Conservation (phyloP, 768 basidiomycete species). For the Inosperma sp. region DNA sequence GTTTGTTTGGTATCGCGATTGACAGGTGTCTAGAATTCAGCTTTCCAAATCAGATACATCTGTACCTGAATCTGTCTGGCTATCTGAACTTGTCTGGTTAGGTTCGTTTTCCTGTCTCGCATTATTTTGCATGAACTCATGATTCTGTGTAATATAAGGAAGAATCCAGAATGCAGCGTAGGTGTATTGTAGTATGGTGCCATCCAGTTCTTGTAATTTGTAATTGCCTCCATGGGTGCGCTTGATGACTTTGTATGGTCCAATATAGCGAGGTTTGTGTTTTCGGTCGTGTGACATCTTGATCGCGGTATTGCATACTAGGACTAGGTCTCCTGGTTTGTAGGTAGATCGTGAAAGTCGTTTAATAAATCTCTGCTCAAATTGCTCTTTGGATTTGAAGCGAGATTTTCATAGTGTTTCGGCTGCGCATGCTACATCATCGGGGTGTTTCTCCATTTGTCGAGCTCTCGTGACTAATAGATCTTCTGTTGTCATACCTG, state of each 20-base stretch:
- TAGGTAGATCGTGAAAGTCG: neutral
- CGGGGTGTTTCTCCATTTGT: constrained; percentile 1
- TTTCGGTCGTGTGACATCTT: neutral
- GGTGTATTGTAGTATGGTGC: neutral
- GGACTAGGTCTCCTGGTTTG: neutral
- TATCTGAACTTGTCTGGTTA: no score
- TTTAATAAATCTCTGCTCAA: neutral
- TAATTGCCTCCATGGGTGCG: neutral
- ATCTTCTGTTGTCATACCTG: constrained; percentile 16
- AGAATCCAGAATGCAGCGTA: neutral
- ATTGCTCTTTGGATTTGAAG: neutral
- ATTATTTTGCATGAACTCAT: constrained; percentile 2
- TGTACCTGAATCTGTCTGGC: no score
- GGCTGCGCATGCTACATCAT: neutral
- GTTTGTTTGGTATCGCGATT: no score
- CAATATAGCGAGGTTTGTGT: neutral
- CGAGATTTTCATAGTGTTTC: neutral
- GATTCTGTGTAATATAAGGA: neutral
- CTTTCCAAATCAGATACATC: no score
- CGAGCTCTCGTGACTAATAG: neutral
- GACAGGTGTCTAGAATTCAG: no score
- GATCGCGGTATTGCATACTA: neutral
- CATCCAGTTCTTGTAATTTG: neutral
- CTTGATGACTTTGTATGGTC: neutral
- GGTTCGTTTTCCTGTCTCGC: no score